These are phyloP conservation scores for Phytopythium mirpurense DNA, from an alignment of 352 stramenopile species.

Conservation along the genomic window DNA sequence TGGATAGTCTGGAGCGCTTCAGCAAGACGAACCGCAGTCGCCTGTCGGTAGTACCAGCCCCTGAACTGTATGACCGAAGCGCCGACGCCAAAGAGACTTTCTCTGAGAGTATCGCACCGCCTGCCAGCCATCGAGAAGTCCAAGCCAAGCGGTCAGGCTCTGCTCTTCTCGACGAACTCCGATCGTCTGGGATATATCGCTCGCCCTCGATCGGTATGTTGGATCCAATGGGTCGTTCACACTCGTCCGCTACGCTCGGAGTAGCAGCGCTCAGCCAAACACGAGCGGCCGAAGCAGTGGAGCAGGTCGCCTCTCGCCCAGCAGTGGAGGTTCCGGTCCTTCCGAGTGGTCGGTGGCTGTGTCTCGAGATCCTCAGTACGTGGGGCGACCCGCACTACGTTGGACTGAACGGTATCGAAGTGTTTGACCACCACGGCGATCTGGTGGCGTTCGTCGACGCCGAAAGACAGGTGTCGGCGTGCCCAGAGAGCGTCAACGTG, in stretches of 20 bases:
- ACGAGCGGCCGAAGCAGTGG: background rate
- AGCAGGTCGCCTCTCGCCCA: background rate
- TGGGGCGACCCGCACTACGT: conserved; percentile 90
- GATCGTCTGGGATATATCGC: background rate
- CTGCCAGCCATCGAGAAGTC: background rate
- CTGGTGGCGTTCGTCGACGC: conserved; percentile 46
- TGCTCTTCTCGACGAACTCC: conserved; percentile 1
- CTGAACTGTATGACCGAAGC: background rate
- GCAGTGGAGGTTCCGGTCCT: conserved; percentile 48
- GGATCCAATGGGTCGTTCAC: background rate
- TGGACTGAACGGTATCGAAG: conserved; percentile 84
- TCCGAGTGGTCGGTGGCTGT: conserved; percentile 49
- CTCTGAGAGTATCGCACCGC: background rate
- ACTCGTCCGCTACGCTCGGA: background rate
- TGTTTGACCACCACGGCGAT: conserved; percentile 74
- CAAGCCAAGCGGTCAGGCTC: background rate
- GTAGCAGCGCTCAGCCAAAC: background rate
- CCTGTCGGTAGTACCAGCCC: conserved; percentile 20
- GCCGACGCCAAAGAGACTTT: background rate
- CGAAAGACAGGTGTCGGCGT: conserved; percentile 46
- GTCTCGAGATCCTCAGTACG: conserved; percentile 78
- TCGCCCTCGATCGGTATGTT: background rate
- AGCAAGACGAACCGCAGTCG: conserved; percentile 68
- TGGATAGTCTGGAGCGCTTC: conserved; percentile 79
- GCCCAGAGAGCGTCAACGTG: conserved; percentile 82